Evolutionary conservation across 257 asterid species (phyloP).

Genomic region (Nicotiana otophora): DNA sequence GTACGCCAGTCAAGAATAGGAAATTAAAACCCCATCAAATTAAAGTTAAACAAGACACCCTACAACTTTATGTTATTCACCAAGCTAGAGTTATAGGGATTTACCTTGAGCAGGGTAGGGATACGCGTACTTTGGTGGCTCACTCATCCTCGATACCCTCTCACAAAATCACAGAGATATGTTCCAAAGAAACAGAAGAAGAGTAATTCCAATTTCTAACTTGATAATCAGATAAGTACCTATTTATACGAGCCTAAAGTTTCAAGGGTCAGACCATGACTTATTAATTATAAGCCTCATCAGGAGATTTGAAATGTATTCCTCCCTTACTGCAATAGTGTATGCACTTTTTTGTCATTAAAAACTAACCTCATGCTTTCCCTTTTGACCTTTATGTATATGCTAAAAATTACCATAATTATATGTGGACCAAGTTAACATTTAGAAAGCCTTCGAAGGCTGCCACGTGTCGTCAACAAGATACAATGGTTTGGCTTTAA

Average conservation of each 20-base stretch:
- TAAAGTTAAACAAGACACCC: neutral
- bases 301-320: neutral
- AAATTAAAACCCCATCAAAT: neutral
- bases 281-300: neutral
- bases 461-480: too few species aligned
- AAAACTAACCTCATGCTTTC: too few species aligned
- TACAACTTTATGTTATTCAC: neutral
- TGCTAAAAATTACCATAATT: too few species aligned
- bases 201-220: neutral
- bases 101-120: slow-evolving; percentile 75
- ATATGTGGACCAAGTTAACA: too few species aligned
- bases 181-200: neutral
- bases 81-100: too few species aligned
- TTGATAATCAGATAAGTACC: neutral
- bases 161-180: neutral
- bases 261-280: neutral
- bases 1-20: too few species aligned
- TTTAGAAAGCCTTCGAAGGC: too few species aligned
- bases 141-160: slow-evolving; percentile 33
- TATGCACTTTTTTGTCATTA: too few species aligned
- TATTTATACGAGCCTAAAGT: neutral
- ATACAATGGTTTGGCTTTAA: too few species aligned
- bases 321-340: neutral
- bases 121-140: slow-evolving; percentile 74
- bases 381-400: too few species aligned